These are phyloP conservation scores for Penicillium sp. DNA, from an alignment of 2,329 filamentous ascomycete species.

Conservation along the genomic window DNA sequence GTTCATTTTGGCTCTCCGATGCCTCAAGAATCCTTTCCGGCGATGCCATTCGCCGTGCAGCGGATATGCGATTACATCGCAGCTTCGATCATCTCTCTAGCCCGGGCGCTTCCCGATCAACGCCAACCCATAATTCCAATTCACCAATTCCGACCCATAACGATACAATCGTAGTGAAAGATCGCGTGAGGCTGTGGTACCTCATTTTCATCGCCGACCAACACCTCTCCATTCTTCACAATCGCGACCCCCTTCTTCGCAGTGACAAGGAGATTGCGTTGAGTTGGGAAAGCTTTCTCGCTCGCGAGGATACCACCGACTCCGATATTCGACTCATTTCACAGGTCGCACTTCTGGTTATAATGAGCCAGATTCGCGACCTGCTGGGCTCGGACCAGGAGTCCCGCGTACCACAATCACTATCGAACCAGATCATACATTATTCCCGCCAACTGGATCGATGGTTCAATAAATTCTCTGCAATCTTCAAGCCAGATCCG, in stretches of 20 bases:
- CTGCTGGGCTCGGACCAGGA: conserved; percentile 34
- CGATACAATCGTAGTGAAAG: conserved; percentile 23
- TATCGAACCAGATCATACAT: conserved; percentile 28
- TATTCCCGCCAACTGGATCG: conserved; percentile 31
- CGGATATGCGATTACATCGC: conserved; percentile 34
- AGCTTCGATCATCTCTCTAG: conserved; percentile 39
- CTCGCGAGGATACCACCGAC: conserved; percentile 33
- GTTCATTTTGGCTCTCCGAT: conserved; percentile 55
- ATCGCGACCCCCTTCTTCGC: conserved; percentile 36
- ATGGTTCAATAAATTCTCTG: conserved; percentile 30
- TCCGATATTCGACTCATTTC: conserved; percentile 36
- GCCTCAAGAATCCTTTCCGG: conserved; percentile 43
- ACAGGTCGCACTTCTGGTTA: conserved; percentile 36
- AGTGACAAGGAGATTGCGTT: conserved; percentile 37
- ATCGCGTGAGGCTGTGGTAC: conserved; percentile 37
- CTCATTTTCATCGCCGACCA: conserved; percentile 39
- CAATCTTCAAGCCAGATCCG: conserved; percentile 23
- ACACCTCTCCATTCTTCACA: conserved; percentile 39
- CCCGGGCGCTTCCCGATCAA: conserved; percentile 30
- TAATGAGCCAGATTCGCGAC: conserved; percentile 40
- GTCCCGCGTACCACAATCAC: conserved; percentile 24
- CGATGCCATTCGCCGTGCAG: conserved; percentile 32
- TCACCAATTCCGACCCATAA: conserved; percentile 9
- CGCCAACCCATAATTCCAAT: background rate
- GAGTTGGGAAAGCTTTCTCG: conserved; percentile 35